Percentiles rank a stretch among this genome's conserved stretches.
Evolutionary conservation across 306 rosid genomes (phyloP).

Genomic region (peach (Prunus persica)): Prunus_persica_NCBIv2 NC_034015.1:10859501-10860000

Average conservation of each 20-base stretch:
- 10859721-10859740: not conserved
- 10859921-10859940: not conserved
- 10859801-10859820: not conserved
- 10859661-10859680: not conserved
- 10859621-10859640: not conserved
- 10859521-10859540: too few species aligned
- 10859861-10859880: not conserved
- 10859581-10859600: too few species aligned
- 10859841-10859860: too few species aligned
- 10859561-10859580: too few species aligned
- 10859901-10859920: not conserved
- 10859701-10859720: not conserved
- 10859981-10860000: conserved; percentile 8
- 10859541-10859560: too few species aligned
- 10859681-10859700: conserved; percentile 6
- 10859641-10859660: not conserved
- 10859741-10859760: not conserved
- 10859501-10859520: too few species aligned
- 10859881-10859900: not conserved
- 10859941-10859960: too few species aligned
- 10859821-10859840: not conserved
- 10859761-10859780: not conserved
- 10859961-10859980: too few species aligned
- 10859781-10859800: not conserved
- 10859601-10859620: not conserved